These are phyloP conservation scores for Hygrophoropsis aurantiaca DNA, from an alignment of 768 basidiomycete genomes.

Conservation along the genomic window DNA sequence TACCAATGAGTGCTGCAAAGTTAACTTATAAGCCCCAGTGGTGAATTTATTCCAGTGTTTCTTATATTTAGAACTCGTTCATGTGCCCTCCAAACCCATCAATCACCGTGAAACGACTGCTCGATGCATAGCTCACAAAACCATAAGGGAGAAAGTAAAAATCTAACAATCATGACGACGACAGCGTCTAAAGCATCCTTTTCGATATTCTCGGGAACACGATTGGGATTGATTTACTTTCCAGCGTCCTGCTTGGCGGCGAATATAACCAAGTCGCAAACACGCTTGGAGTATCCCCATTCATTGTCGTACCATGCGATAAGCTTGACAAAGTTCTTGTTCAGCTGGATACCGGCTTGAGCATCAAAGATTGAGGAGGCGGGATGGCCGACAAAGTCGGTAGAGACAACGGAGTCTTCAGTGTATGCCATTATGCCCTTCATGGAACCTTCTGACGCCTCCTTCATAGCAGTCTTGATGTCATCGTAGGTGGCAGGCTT, in stretches of 20 bases:
- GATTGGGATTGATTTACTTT: no score
- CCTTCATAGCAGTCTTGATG: slow-evolving; percentile 85
- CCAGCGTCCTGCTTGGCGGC: slow-evolving; percentile 70
- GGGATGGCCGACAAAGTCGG: slow-evolving; percentile 82
- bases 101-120: no score
- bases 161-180: no score
- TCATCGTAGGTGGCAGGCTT: slow-evolving; percentile 84
- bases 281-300: slow-evolving; percentile 92
- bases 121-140: no score
- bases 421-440: slow-evolving; percentile 88
- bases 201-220: no score
- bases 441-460: slow-evolving; percentile 67
- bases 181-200: no score
- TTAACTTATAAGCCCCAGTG: no score
- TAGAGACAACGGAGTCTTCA: slow-evolving; percentile 90
- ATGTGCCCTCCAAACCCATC: no score
- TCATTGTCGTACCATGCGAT: slow-evolving; percentile 96
- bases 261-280: slow-evolving; percentile 84
- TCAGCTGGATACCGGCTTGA: slow-evolving; percentile 88
- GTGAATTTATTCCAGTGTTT: no score
- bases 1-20: no score
- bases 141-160: no score
- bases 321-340: slow-evolving; percentile 93
- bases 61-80: no score
- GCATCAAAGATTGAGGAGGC: slow-evolving; percentile 94